Evolutionary conservation across 2,329 filamentous ascomycete species (phyloP).

Genomic region (Alternaria metachromatica): DNA sequence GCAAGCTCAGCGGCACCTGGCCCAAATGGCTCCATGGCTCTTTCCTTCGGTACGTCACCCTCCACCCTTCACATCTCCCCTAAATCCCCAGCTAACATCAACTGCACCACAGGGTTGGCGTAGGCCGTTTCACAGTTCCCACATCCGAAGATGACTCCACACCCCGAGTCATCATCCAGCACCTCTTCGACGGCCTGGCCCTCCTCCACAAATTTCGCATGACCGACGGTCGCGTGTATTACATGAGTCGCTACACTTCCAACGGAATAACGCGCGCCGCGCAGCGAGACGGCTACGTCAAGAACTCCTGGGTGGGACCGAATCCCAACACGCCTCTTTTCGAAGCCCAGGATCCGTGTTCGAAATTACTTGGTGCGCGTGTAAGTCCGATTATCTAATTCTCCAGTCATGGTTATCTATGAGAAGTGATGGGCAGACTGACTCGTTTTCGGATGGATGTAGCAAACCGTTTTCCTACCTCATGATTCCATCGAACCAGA

Average conservation of each 20-base stretch:
- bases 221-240: slow-evolving; percentile 1
- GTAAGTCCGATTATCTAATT: not conserved
- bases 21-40: not conserved
- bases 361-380: not conserved
- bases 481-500: not conserved
- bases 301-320: not conserved
- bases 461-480: not conserved
- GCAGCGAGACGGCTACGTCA: not conserved
- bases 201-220: not conserved
- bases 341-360: not conserved
- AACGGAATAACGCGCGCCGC: not conserved
- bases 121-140: slow-evolving; percentile 1
- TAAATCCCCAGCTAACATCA: not conserved
- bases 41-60: not conserved
- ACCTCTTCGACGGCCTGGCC: not conserved
- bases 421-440: not conserved
- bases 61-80: not conserved
- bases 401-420: not conserved
- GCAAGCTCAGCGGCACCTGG: not conserved
- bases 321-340: slow-evolving; percentile 1
- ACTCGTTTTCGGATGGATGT: not conserved
- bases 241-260: not conserved
- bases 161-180: not conserved
- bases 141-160: not conserved
- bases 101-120: not conserved